A percentile compares a stretch with the other conserved stretches of the same genome.
Conservation (phyloP, 176 grass and related monocot species). For the Carex scoparia region DNA sequence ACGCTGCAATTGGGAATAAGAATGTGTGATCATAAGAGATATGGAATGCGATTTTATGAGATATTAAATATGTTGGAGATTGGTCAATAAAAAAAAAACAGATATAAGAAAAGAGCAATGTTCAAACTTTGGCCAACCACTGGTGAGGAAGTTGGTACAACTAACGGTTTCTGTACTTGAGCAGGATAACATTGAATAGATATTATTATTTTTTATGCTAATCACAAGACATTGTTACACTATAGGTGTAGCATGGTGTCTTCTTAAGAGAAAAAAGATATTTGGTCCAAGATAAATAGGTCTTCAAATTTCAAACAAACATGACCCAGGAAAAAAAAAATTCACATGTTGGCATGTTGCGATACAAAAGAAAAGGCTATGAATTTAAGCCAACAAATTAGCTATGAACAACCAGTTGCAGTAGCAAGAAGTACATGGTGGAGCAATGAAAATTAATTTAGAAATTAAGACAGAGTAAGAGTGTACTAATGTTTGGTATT, state of each 20-base stretch:
- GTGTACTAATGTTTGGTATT: neutral
- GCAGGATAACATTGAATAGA: neutral
- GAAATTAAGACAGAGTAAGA: neutral
- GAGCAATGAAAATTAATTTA: neutral
- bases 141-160: slow-evolving; percentile 10
- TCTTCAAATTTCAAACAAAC: neutral
- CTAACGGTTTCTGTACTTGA: neutral
- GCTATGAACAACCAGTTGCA: neutral
- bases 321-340: neutral
- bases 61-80: neutral
- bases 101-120: neutral
- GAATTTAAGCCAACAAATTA: neutral
- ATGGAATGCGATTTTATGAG: neutral
- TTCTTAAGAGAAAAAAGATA: neutral
- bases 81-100: neutral
- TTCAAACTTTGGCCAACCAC: slow-evolving; percentile 20
- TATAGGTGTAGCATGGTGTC: neutral
- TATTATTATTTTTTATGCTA: neutral
- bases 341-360: neutral
- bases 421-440: neutral
- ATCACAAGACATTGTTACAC: neutral
- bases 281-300: neutral
- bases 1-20: neutral
- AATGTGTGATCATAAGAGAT: neutral
- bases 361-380: neutral